phyloP scores from a whole-genome alignment of 1,139 yeast genomes.

The Groenewaldozyma auringiensis region DNA sequence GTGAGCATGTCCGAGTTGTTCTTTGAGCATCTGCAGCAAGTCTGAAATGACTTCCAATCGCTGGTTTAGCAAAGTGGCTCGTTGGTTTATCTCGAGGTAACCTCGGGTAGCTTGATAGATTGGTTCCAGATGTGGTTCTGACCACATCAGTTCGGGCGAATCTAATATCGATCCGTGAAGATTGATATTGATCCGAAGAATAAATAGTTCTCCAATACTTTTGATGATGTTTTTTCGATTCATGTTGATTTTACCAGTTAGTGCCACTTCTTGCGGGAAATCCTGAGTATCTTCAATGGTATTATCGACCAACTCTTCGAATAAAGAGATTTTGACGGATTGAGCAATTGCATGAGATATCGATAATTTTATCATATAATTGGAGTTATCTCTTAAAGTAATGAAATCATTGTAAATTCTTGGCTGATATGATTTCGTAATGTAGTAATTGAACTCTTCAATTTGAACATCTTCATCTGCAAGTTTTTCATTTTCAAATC shows the following conservation, averaged over 20 bases:
- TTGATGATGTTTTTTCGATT: conserved; percentile 91
- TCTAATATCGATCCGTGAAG: conserved; percentile 92
- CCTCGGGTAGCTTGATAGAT: conserved; percentile 95
- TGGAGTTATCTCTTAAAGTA: conserved; percentile 81
- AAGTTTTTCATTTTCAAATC: conserved; percentile 83
- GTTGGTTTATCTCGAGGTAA: conserved; percentile 84
- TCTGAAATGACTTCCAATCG: conserved; percentile 90
- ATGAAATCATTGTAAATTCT: conserved; percentile 92
- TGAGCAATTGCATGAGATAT: conserved; percentile 93
- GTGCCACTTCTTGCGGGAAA: conserved; percentile 91
- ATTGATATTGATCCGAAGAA: conserved; percentile 72
- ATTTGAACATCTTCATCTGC: conserved; percentile 86
- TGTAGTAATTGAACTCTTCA: conserved; percentile 90
- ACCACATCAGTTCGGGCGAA: conserved; percentile 98
- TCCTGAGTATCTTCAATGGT: conserved; percentile 96
- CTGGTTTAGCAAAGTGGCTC: conserved; percentile 83
- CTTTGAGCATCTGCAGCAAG: conserved; percentile 88
- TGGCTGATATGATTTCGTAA: conserved; percentile 89
- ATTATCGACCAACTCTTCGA: conserved; percentile 91
- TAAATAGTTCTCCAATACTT: conserved; percentile 90
- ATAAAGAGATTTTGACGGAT: conserved; percentile 85
- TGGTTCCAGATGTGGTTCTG: conserved; percentile 95
- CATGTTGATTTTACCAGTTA: conserved; percentile 92
- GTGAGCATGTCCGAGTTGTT: conserved; percentile 83
- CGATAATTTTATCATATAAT: conserved; percentile 83